A percentile compares a stretch with the other conserved stretches of the same genome.
Evolutionary conservation across 2,329 filamentous ascomycete species (phyloP).

Genomic region (Trichoderma harzianum): DNA sequence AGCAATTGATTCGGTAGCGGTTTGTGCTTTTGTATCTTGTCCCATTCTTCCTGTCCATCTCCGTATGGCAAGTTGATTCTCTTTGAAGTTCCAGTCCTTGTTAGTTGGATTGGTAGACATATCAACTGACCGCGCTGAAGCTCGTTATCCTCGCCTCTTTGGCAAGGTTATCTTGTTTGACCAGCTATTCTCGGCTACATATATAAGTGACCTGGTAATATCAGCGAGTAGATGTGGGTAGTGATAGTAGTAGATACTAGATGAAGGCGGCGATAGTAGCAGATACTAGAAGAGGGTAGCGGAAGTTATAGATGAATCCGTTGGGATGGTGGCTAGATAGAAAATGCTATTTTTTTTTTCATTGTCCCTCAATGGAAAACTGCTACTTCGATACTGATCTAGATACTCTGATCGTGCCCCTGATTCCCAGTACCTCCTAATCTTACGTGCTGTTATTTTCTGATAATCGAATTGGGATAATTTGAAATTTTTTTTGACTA

Average conservation of each 20-base stretch:
- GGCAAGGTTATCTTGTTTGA: neutral
- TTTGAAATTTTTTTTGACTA: neutral
- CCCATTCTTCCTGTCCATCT: neutral
- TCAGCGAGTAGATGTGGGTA: neutral
- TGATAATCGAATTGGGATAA: neutral
- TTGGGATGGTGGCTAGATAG: too few species aligned
- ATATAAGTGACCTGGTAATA: neutral
- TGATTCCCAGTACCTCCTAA: too few species aligned
- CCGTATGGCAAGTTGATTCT: neutral
- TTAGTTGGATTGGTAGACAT: neutral
- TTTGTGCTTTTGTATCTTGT: conserved; percentile 12
- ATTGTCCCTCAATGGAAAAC: too few species aligned
- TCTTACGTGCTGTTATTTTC: neutral
- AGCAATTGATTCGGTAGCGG: conserved; percentile 23
- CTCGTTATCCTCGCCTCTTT: neutral
- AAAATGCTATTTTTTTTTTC: too few species aligned
- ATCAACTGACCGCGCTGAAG: neutral
- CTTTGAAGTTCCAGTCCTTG: too few species aligned
- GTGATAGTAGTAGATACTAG: neutral
- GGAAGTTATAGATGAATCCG: neutral
- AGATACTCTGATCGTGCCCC: neutral
- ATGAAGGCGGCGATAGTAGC: neutral
- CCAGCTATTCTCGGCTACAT: neutral
- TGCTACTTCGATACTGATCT: neutral
- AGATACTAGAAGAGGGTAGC: neutral